These are phyloP conservation scores for Oryza nivara DNA, from an alignment of 176 grass and related monocot species.

Conservation along the genomic window DNA sequence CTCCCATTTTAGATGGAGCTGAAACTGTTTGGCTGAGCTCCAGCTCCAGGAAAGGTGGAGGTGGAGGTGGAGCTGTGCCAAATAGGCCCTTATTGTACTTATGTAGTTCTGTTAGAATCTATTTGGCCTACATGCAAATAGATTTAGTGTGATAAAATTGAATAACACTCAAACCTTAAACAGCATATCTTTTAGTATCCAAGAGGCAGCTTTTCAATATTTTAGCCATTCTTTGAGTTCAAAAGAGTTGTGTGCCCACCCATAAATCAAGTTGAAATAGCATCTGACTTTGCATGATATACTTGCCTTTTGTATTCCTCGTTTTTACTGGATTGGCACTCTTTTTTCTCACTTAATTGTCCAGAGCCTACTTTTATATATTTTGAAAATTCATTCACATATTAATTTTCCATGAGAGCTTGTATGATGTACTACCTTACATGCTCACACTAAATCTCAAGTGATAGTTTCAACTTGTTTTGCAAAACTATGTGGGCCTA, in stretches of 20 bases:
- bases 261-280: background rate
- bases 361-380: background rate
- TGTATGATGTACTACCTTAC: background rate
- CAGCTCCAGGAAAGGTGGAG: too few relatives aligned
- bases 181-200: background rate
- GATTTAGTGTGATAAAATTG: slow-evolving; percentile 4
- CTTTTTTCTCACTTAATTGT: background rate
- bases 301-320: background rate
- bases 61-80: too few relatives aligned
- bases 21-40: too few relatives aligned
- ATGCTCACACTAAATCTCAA: background rate
- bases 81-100: background rate
- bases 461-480: background rate
- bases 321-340: too few relatives aligned
- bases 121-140: slow-evolving; percentile 30
- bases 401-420: background rate
- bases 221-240: background rate
- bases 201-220: background rate
- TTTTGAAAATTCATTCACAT: background rate
- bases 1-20: too few relatives aligned
- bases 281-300: background rate
- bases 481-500: slow-evolving; percentile 21
- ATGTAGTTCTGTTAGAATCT: background rate
- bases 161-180: background rate
- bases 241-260: too few relatives aligned